Evolutionary conservation across 2,329 filamentous ascomycete genomes (phyloP).

Genomic region (Volutella citrinella): DNA sequence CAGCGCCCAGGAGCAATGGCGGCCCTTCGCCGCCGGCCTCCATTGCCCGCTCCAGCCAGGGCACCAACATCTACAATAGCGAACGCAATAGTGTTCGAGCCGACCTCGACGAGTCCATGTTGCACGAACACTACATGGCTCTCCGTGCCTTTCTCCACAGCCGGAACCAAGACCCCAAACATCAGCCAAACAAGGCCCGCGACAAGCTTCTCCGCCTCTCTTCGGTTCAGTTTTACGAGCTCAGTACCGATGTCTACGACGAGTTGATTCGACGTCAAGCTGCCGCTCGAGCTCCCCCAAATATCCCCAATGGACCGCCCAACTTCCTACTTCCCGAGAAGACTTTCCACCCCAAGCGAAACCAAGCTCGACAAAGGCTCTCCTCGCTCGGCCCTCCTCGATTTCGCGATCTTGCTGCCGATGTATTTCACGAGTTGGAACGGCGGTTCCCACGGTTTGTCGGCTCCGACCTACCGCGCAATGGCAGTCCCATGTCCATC

Average conservation of each 20-base stretch:
- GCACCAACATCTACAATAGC: constrained; percentile 67
- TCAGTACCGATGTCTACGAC: constrained; percentile 97
- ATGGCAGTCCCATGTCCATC: constrained; percentile 65
- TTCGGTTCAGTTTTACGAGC: constrained; percentile 89
- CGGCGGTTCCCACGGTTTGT: constrained; percentile 82
- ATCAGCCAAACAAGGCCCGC: constrained; percentile 81
- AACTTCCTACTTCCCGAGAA: constrained; percentile 78
- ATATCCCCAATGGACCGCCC: constrained; percentile 56
- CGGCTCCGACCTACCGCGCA: constrained; percentile 64
- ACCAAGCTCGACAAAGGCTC: constrained; percentile 94
- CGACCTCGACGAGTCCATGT: constrained; percentile 60
- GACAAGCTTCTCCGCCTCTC: constrained; percentile 92
- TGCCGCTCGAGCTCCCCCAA: constrained; percentile 52
- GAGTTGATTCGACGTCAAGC: constrained; percentile 86
- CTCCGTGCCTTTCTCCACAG: constrained; percentile 73
- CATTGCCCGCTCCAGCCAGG: constrained; percentile 79
- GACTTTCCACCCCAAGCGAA: constrained; percentile 93
- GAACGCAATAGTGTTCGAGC: constrained; percentile 53
- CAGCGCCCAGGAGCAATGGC: constrained; percentile 54
- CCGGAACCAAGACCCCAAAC: constrained; percentile 73
- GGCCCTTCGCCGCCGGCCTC: constrained; percentile 85
- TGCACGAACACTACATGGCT: constrained; percentile 78
- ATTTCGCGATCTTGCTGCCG: constrained; percentile 89
- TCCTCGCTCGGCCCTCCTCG: constrained; percentile 82
- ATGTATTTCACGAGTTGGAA: constrained; percentile 94